Conservation (phyloP, 1,284 basidiomycete species). For the Rhizoctonia solani region DNA sequence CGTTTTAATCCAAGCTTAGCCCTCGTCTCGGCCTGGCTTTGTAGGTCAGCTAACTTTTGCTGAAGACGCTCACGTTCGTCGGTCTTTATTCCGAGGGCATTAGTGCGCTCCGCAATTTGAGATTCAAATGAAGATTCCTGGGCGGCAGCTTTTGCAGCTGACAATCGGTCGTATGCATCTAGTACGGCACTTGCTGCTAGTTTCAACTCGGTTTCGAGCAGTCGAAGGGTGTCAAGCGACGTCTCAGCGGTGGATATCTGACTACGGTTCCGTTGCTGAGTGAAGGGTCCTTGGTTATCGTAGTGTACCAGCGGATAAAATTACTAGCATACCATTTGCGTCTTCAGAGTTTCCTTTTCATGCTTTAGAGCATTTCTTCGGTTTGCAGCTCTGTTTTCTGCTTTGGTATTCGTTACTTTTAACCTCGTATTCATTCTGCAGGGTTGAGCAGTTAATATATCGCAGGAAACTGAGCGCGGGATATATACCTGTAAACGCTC, state of each 20-base stretch:
- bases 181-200: constrained; percentile 24
- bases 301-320: background rate
- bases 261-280: constrained; percentile 56
- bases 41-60: constrained; percentile 58
- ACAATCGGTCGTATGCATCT: constrained; percentile 47
- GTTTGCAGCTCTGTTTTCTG: constrained; percentile 42
- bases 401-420: constrained; percentile 43
- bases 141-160: constrained; percentile 60
- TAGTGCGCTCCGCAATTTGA: constrained; percentile 33
- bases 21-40: constrained; percentile 77
- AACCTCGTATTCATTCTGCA: constrained; percentile 30
- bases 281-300: background rate
- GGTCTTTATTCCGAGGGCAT: constrained; percentile 18
- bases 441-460: background rate
- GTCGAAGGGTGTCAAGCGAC: constrained; percentile 60
- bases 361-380: constrained; percentile 34
- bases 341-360: constrained; percentile 33
- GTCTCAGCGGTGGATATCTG: constrained; percentile 59
- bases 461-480: background rate
- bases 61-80: constrained; percentile 68
- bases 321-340: constrained; percentile 56
- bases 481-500: constrained; percentile 62
- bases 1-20: constrained; percentile 81
- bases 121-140: constrained; percentile 44
- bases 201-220: constrained; percentile 61